Percentiles rank a stretch among this genome's conserved stretches.
Evolutionary conservation across 768 basidiomycete species (phyloP).

Genomic region (Heimioporus sp.): DNA sequence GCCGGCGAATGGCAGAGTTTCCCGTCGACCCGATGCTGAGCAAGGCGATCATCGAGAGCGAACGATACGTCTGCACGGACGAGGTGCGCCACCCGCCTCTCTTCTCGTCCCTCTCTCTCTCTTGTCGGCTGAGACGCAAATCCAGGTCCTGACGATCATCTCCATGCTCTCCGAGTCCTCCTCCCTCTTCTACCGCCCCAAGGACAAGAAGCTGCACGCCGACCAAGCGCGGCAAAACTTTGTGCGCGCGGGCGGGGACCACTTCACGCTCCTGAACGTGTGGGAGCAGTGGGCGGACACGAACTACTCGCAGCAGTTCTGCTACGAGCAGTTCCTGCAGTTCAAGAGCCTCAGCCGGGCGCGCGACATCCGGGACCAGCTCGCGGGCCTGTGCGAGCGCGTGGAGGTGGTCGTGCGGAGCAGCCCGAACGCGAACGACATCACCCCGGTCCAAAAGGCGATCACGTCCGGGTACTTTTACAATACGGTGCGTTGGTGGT

Average conservation of each 20-base stretch:
- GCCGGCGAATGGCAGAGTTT: slow-evolving; percentile 97
- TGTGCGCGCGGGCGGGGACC: slow-evolving; percentile 92
- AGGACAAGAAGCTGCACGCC: slow-evolving; percentile 97
- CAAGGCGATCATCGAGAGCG: slow-evolving; percentile 94
- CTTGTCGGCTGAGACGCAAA: not conserved
- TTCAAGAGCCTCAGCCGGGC: slow-evolving; percentile 94
- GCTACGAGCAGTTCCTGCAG: slow-evolving; percentile 93
- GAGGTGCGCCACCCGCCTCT: slow-evolving; percentile 56
- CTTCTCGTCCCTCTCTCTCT: not conserved
- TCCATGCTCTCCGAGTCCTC: slow-evolving; percentile 96
- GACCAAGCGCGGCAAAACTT: slow-evolving; percentile 98
- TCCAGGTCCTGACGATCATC: slow-evolving; percentile 90
- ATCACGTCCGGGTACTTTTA: slow-evolving; percentile 95
- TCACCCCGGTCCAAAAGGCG: slow-evolving; percentile 92
- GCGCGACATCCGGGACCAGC: slow-evolving; percentile 93
- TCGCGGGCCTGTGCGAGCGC: slow-evolving; percentile 93
- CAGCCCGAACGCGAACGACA: slow-evolving; percentile 91
- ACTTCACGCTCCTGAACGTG: slow-evolving; percentile 95
- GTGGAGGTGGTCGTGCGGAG: slow-evolving; percentile 89
- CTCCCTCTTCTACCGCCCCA: slow-evolving; percentile 94
- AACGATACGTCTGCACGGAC: slow-evolving; percentile 91
- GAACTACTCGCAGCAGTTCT: slow-evolving; percentile 95
- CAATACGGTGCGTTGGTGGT: slow-evolving; percentile 67
- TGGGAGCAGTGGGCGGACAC: slow-evolving; percentile 99
- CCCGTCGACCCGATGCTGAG: slow-evolving; percentile 98